Evolutionary conservation across 2,329 filamentous ascomycete species (phyloP), one percentile per base, ranked within the genome.

Genomic region (Raffaelea deltoideospora): DNA sequence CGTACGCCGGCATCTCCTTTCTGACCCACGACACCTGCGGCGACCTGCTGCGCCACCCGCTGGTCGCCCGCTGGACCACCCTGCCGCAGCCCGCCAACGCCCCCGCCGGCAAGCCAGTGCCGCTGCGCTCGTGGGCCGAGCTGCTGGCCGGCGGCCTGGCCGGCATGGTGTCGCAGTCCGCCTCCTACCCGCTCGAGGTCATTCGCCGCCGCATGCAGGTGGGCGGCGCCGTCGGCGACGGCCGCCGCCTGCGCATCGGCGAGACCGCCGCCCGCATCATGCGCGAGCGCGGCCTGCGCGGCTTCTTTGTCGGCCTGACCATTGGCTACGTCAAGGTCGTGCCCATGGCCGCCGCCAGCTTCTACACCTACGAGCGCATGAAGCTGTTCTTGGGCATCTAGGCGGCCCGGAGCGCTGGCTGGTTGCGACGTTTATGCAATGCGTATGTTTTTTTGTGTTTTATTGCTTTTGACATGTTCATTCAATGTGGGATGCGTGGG

Each of bases 291-390:
- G 90, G 90, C 0, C 58, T 78, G 41, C 67, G 70, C 35, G 90
- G 90, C 0, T 96, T 94, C 61, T 98, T 85, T 56, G 79, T 96
- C 10, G 90, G 90, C 0, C 60, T 98, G 53, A 84, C 81, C 2
- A 95, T 98, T 56, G 90, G 90, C 8, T 98, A 96, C 56, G 72
- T 86, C 51, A 98, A 98, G 63, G 74, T 96, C 35, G 68, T 95
- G 43, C 90, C 90, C 4, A 80, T 98, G 83, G 75, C 63, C 21
- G 90, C 90, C 11, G 65, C 72, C 37, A 67, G 65, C 47, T 79
- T 79, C 51, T 79, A 72, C 50, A 73, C 72, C 14, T 79, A 79
- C 48, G 74, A 79, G 55, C 64, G 74, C 41, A 58, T 68, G 47
- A 79, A 79, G 61, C 67, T 60, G 31, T 59, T 65, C 45, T 59